Conservation (phyloP, 1,139 yeast species). For the Suhomyces choctaworum region DNA sequence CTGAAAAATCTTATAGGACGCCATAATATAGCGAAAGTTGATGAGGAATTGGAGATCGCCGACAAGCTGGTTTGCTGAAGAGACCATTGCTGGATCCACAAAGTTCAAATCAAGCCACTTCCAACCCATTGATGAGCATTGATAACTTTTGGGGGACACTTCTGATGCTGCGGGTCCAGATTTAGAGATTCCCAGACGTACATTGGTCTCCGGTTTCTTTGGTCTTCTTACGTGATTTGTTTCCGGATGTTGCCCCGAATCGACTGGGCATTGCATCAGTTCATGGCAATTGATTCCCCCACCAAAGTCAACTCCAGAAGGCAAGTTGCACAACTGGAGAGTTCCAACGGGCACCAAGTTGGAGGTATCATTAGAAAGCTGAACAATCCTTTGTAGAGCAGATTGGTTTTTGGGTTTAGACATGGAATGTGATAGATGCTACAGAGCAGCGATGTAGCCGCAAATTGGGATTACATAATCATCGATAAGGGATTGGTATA, state of each 20-base stretch:
- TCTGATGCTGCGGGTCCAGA: too few relatives aligned
- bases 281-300: constrained; percentile 19
- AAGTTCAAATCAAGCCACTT: constrained; percentile 46
- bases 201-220: too few relatives aligned
- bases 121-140: constrained; percentile 37
- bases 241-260: too few relatives aligned
- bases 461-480: too few relatives aligned
- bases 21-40: constrained; percentile 37
- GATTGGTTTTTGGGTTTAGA: not conserved
- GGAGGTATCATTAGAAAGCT: constrained; percentile 40
- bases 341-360: constrained; percentile 50
- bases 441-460: too few relatives aligned
- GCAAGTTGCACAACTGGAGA: constrained; percentile 42
- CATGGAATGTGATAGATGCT: too few relatives aligned
- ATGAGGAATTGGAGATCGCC: constrained; percentile 42
- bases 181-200: too few relatives aligned
- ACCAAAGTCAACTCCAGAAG: constrained; percentile 27
- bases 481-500: too few relatives aligned
- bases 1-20: constrained; percentile 41
- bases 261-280: too few relatives aligned
- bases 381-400: constrained; percentile 2
- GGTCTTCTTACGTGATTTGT: too few relatives aligned
- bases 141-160: not conserved
- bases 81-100: constrained; percentile 16
- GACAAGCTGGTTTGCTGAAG: constrained; percentile 28